These are phyloP conservation scores for Leccinum solheimii DNA, from an alignment of 1,284 basidiomycete genomes.

Conservation along the genomic window DNA sequence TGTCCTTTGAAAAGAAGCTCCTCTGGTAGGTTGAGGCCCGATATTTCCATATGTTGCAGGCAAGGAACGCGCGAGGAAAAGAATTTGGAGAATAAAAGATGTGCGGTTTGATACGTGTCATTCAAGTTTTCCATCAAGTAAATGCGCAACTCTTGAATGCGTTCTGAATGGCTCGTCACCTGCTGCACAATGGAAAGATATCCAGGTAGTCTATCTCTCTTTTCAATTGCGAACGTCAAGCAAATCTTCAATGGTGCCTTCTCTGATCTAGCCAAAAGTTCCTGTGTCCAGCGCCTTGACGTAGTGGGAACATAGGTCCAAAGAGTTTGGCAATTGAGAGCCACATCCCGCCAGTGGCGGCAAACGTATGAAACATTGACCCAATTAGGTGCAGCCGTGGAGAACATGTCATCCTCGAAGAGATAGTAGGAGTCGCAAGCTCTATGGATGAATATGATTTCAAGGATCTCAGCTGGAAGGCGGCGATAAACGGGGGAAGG, in stretches of 20 bases:
- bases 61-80: background rate
- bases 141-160: slow-evolving; percentile 1
- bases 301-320: slow-evolving; percentile 32
- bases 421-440: background rate
- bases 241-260: slow-evolving; percentile 29
- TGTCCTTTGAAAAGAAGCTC: background rate
- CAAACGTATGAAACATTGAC: slow-evolving; percentile 34
- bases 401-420: background rate
- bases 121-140: background rate
- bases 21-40: background rate
- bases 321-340: slow-evolving; percentile 30
- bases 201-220: slow-evolving; percentile 1
- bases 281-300: slow-evolving; percentile 28
- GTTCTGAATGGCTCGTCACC: background rate
- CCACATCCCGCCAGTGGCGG: slow-evolving; percentile 37
- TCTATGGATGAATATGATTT: background rate
- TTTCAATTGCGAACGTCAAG: slow-evolving; percentile 15
- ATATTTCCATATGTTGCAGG: slow-evolving; percentile 10
- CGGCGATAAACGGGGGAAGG: background rate
- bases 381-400: slow-evolving; percentile 6
- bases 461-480: background rate
- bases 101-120: background rate
- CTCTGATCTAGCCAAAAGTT: slow-evolving; percentile 37
- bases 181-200: slow-evolving; percentile 2
- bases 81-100: background rate